A percentile compares a stretch with the other conserved stretches of the same genome.
Conservation (phyloP, 495 filamentous ascomycete species). For the Aspergillus coremiiformis region DNA sequence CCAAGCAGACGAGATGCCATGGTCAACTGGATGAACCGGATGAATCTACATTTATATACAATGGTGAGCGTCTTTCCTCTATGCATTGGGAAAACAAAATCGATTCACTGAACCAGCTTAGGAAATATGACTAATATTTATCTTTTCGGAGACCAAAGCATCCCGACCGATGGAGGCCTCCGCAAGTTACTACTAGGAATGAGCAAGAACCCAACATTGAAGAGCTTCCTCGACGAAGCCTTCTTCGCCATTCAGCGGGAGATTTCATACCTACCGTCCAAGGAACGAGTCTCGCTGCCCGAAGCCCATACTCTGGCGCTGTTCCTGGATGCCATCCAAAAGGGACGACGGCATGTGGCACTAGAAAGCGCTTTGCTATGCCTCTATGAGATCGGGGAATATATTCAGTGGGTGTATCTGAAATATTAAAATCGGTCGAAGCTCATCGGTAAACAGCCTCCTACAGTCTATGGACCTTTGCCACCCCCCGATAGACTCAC, state of each 20-base stretch:
- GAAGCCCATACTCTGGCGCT: neutral
- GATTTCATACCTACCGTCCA: neutral
- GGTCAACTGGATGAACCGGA: too few species aligned
- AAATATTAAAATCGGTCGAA: neutral
- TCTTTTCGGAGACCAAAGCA: slow-evolving; percentile 71
- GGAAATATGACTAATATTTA: slow-evolving; percentile 9
- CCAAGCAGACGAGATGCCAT: too few species aligned
- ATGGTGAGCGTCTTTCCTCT: too few species aligned
- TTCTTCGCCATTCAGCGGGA: slow-evolving; percentile 41
- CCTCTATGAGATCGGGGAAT: neutral
- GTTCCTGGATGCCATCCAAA: neutral
- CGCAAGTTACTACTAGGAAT: slow-evolving; percentile 51
- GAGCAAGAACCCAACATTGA: slow-evolving; percentile 54
- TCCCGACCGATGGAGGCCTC: slow-evolving; percentile 58
- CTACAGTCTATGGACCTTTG: neutral
- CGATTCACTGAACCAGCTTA: too few species aligned
- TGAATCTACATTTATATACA: too few species aligned
- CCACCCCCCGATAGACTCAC: neutral
- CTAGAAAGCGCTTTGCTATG: neutral
- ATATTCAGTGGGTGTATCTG: neutral
- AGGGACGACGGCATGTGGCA: neutral
- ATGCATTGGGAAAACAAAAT: too few species aligned
- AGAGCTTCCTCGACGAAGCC: slow-evolving; percentile 54
- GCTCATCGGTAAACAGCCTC: neutral
- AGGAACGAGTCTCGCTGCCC: neutral